phyloP scores from a whole-genome alignment of 805 yeast species.

The Metschnikowia kunwiensis region DNA sequence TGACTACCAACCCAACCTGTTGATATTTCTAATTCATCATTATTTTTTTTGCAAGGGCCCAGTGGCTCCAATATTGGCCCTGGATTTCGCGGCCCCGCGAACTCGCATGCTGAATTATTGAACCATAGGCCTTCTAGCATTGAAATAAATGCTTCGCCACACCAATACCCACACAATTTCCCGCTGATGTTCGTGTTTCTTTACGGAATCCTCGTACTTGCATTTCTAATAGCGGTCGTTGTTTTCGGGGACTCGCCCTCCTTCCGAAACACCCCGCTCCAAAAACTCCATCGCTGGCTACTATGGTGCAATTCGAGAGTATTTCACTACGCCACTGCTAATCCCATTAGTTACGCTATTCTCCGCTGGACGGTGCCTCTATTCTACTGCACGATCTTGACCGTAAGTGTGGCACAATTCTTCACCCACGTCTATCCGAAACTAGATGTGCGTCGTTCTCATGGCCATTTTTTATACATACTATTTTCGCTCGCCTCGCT shows the following conservation, averaged over 20 bases:
- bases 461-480: conserved; percentile 23
- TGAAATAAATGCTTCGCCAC: neutral
- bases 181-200: conserved; percentile 13
- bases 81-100: too few relatives aligned
- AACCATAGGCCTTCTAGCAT: too few relatives aligned
- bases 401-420: conserved; percentile 32
- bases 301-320: conserved; percentile 5
- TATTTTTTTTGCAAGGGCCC: too few relatives aligned
- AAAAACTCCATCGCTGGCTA: conserved; percentile 19
- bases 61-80: too few relatives aligned
- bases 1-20: too few relatives aligned
- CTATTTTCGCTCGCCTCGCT: conserved; percentile 30
- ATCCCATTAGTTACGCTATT: conserved; percentile 10
- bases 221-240: conserved; percentile 25
- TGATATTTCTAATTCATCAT: too few relatives aligned
- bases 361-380: conserved; percentile 46
- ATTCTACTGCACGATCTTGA: conserved; percentile 37
- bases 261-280: conserved; percentile 33
- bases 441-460: conserved; percentile 8
- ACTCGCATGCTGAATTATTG: too few relatives aligned
- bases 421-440: conserved; percentile 27
- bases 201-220: conserved; percentile 7
- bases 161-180: neutral
- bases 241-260: conserved; percentile 51
- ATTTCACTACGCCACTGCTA: conserved; percentile 6